Base-by-base conservation (phyloP, 2,329 filamentous ascomycete species). In the Claviceps sp. region DNA sequence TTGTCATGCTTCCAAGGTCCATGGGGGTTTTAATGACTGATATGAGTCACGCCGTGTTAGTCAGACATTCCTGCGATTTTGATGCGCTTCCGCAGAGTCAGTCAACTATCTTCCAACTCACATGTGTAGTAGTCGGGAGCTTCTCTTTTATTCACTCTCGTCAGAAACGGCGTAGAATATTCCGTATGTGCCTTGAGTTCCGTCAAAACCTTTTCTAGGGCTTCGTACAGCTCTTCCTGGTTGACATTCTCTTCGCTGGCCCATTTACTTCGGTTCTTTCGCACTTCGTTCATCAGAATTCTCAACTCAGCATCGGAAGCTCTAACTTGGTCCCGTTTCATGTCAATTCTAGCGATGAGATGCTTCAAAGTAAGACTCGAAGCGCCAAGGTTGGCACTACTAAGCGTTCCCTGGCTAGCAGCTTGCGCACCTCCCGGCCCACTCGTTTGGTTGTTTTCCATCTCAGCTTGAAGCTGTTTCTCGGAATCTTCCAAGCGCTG, bases 191-290 rank as follows among this genome's bases (percentile, higher is more conserved):
- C 93, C 68, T 97, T 97, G 52, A 98, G 80, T 66, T 97, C 91
- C 62, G 90, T 95, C 62, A 98, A 76, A 50, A 98, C 93, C 71
- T 97, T 97, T 66, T 98, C 93, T 14, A 93, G 77, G 11, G 93
- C 88, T 71, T 98, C 93, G 65, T 98, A 98, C 5, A 98, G 76
- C 68, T 98, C 93, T 68, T 98, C 93, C 68, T 98, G 93, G 54
- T 93, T 91, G 55, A 98, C 85, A 59, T 94, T 93, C 60, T 98
- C 93, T 67, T 97, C 93, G 65, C 86, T 97, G 3, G 93, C 91
- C 93, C 93, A 98, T 70, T 98, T 98, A 68, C 91, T 97, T 61
- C 93, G 79, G 60, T 97, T 97, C 68, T 97, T 98, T 57, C 93
- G 82, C 17, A 98, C 93, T 68, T 98, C 93, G 61, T 93, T 96